phyloP scores from a whole-genome alignment of 139 green algal genomes.

The Limnomonas spitsbergensis region DNA sequence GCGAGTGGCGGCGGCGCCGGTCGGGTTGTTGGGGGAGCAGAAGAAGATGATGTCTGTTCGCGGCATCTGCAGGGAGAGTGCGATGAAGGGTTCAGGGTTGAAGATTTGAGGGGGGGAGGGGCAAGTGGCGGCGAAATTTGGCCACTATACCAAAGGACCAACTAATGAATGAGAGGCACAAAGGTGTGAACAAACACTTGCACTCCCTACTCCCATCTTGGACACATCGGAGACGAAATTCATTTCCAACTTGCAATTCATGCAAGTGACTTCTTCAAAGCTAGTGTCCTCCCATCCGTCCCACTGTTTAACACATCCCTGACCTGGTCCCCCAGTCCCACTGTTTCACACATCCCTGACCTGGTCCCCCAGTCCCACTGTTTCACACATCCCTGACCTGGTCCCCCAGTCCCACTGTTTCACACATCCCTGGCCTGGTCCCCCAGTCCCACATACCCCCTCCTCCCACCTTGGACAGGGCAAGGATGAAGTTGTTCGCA shows the following conservation, averaged over 20 bases:
- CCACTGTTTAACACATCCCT: no score
- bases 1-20: slow-evolving; percentile 86
- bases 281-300: no score
- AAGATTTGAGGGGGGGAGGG: neutral
- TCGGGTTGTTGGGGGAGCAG: slow-evolving; percentile 98
- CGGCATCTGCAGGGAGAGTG: slow-evolving; percentile 54
- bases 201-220: no score
- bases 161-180: no score
- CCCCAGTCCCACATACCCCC: neutral
- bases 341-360: neutral
- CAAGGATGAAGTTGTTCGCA: no score
- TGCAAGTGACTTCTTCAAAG: no score
- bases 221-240: no score
- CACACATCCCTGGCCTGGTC: neutral
- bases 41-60: slow-evolving; percentile 99
- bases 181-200: no score
- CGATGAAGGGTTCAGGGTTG: no score
- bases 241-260: no score
- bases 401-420: neutral
- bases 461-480: no score
- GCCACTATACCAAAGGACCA: no score
- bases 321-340: neutral
- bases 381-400: neutral
- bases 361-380: neutral
- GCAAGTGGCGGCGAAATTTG: neutral